Conservation (phyloP, 768 basidiomycete genomes). For the Albatrellus ellisii region DNA sequence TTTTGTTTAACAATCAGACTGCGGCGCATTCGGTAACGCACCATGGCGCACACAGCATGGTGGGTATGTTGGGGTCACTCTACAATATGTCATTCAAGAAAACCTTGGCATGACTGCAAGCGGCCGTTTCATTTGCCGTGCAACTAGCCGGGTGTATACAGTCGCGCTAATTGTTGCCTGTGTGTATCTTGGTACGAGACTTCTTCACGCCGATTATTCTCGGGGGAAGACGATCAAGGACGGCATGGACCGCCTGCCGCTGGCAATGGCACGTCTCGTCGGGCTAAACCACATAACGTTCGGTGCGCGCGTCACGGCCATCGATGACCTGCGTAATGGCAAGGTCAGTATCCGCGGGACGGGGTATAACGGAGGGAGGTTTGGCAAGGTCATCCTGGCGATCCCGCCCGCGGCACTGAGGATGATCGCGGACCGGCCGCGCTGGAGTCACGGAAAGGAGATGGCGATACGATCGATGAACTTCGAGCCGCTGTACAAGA, state of each 20-base stretch:
- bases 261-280: conserved; percentile 14
- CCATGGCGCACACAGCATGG: too few relatives aligned
- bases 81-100: too few relatives aligned
- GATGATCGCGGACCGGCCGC: conserved; percentile 15
- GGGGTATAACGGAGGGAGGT: conserved; percentile 4
- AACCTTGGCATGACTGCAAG: too few relatives aligned
- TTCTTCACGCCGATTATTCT: too few relatives aligned
- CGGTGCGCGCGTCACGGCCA: conserved; percentile 11
- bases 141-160: too few relatives aligned
- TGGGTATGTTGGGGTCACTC: too few relatives aligned
- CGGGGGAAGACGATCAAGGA: conserved; percentile 14
- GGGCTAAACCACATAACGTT: conserved; percentile 15
- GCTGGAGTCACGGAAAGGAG: conserved; percentile 14
- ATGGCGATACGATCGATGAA: conserved; percentile 16
- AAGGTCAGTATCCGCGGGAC: conserved; percentile 5
- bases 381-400: conserved; percentile 14
- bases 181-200: too few relatives aligned
- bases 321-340: conserved; percentile 8
- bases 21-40: too few relatives aligned
- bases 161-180: too few relatives aligned
- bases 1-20: too few relatives aligned
- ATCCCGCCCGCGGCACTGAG: conserved; percentile 16
- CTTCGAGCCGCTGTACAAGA: conserved; percentile 17
- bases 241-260: conserved; percentile 15
- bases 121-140: too few relatives aligned